Evolutionary conservation across 352 stramenopile species (phyloP).

Genomic region (Pythium grandisporangium): DNA sequence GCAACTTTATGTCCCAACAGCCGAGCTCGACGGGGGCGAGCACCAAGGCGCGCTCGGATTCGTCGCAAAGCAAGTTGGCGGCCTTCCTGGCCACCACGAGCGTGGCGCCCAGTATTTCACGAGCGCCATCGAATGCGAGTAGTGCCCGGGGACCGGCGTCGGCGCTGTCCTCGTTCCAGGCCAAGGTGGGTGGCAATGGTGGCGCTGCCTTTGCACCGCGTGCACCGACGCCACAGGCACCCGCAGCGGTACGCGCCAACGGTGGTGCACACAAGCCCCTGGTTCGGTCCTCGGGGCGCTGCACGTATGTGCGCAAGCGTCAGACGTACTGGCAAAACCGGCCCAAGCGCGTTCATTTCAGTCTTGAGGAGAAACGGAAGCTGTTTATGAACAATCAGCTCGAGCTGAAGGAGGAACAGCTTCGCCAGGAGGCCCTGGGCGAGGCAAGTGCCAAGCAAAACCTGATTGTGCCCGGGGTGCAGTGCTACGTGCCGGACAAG

Average conservation of each 20-base stretch:
- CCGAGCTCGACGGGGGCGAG: constrained; percentile 17
- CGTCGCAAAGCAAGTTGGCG: constrained; percentile 60
- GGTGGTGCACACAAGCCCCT: constrained; percentile 17
- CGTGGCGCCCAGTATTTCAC: constrained; percentile 18
- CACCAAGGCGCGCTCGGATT: constrained; percentile 42
- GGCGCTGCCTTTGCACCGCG: background rate
- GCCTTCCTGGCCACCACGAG: constrained; percentile 67
- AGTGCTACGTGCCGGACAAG: constrained; percentile 86
- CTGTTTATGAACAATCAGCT: constrained; percentile 81
- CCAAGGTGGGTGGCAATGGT: background rate
- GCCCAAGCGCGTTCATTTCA: constrained; percentile 48
- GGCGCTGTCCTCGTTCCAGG: constrained; percentile 11
- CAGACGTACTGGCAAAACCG: constrained; percentile 59
- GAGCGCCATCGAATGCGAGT: constrained; percentile 7
- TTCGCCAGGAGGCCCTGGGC: constrained; percentile 44
- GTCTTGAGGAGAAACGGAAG: constrained; percentile 74
- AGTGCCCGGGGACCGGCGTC: constrained; percentile 9
- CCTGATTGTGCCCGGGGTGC: constrained; percentile 78
- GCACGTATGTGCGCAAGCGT: constrained; percentile 66
- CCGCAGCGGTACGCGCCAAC: background rate
- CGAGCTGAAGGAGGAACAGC: constrained; percentile 71
- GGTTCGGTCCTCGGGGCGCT: constrained; percentile 48
- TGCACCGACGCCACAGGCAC: background rate
- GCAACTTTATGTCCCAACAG: constrained; percentile 72
- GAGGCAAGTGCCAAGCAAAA: constrained; percentile 65